Percentiles rank a stretch among this genome's conserved stretches.
phyloP scores from a whole-genome alignment of 768 basidiomycete species.

The Chalciporus piperatus region DNA sequence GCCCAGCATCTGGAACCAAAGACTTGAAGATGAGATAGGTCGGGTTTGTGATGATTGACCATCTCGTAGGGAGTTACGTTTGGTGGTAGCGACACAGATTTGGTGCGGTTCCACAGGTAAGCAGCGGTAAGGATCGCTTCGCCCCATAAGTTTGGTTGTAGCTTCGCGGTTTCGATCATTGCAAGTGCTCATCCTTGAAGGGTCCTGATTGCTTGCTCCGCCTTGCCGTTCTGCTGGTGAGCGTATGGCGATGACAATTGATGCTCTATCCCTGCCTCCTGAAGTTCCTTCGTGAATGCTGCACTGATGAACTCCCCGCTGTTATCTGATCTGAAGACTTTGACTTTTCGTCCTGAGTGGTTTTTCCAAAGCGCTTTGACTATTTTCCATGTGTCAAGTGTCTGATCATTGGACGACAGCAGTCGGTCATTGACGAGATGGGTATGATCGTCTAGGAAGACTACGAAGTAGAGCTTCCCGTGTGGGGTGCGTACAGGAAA shows the following conservation, averaged over 20 bases:
- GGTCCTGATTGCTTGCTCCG: slow-evolving; percentile 27
- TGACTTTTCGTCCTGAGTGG: background rate
- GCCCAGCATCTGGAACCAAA: background rate
- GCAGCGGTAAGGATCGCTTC: slow-evolving; percentile 5
- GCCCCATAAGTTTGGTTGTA: slow-evolving; percentile 14
- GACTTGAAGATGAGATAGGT: background rate
- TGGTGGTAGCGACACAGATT: background rate
- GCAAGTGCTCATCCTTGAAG: slow-evolving; percentile 23
- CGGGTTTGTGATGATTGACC: background rate
- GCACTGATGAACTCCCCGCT: slow-evolving; percentile 1
- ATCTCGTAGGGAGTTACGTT: background rate
- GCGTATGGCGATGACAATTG: slow-evolving; percentile 29
- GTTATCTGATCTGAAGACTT: background rate
- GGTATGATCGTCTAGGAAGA: slow-evolving; percentile 15
- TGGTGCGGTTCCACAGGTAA: background rate
- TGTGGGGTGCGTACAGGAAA: slow-evolving; percentile 15
- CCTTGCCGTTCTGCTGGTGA: slow-evolving; percentile 34
- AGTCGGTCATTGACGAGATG: background rate
- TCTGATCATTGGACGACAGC: slow-evolving; percentile 1
- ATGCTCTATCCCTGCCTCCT: slow-evolving; percentile 15
- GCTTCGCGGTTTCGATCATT: slow-evolving; percentile 20
- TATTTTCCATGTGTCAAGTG: background rate
- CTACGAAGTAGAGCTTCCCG: slow-evolving; percentile 12
- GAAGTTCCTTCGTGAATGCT: background rate
- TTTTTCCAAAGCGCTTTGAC: background rate